Conservation (phyloP, 1,284 basidiomycete genomes). For the Microbotryomycetes sp. region DNA sequence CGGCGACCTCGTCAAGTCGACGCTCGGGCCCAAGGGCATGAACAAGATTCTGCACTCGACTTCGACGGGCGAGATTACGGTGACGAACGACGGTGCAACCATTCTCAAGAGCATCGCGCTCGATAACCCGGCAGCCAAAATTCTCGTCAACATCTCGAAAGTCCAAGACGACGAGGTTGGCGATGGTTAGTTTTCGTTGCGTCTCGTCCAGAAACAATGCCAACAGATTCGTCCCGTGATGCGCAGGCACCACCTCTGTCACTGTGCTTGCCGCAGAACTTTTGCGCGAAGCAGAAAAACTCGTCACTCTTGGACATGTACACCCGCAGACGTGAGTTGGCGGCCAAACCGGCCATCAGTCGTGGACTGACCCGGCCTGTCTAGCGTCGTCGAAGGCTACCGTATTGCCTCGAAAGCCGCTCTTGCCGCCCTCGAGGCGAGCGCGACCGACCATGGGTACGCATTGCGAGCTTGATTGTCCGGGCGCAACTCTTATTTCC, state of each 20-base stretch:
- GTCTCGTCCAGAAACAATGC: background rate
- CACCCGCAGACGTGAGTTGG: conserved; percentile 75
- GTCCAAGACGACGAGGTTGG: conserved; percentile 99
- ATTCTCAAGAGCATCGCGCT: conserved; percentile 96
- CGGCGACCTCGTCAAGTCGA: conserved; percentile 96
- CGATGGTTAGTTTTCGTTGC: conserved; percentile 53
- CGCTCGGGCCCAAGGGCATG: conserved; percentile 81
- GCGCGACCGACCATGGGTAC: conserved; percentile 77
- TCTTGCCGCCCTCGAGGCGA: conserved; percentile 69
- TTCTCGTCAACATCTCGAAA: conserved; percentile 99
- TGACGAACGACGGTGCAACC: conserved; percentile 98
- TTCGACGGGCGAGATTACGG: conserved; percentile 85
- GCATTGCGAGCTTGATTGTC: conserved; percentile 33
- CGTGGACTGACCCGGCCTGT: rapidly evolving
- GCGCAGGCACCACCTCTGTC: conserved; percentile 66
- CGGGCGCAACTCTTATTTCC: background rate
- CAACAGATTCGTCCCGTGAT: background rate
- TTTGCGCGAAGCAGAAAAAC: conserved; percentile 88
- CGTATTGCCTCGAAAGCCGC: conserved; percentile 84
- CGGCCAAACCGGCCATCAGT: background rate
- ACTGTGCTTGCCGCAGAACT: conserved; percentile 82
- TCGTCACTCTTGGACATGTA: conserved; percentile 79
- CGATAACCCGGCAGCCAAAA: conserved; percentile 98
- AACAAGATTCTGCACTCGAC: conserved; percentile 77
- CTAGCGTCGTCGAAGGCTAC: conserved; percentile 84